phyloP scores from a whole-genome alignment of 345 rosid species.

The Cardamine resedifolia region DNA sequence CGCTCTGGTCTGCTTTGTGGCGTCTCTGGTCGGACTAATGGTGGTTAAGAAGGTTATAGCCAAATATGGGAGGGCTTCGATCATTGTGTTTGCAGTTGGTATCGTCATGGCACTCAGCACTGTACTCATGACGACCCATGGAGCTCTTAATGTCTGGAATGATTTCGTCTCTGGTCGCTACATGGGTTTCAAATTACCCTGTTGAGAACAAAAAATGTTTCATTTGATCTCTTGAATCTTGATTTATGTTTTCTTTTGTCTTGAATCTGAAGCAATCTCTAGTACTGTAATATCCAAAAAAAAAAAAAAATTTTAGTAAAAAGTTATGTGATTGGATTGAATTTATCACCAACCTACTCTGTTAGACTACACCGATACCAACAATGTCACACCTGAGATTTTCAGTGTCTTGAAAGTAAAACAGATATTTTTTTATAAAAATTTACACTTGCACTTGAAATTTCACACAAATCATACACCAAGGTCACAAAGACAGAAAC shows the following conservation, averaged over 20 bases:
- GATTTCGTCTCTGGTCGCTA: constrained; percentile 53
- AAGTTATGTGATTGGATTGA: not conserved
- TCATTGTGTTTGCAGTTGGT: constrained; percentile 68
- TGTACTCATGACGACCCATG: constrained; percentile 56
- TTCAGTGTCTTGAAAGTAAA: not conserved
- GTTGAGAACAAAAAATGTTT: constrained; percentile 35
- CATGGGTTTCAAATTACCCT: constrained; percentile 72
- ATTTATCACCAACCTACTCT: not conserved
- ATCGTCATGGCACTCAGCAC: constrained; percentile 72
- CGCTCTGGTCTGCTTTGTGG: constrained; percentile 56
- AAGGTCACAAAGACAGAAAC: constrained; percentile 15
- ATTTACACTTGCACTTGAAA: not conserved
- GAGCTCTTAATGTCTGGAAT: constrained; percentile 57
- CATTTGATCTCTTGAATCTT: constrained; percentile 2
- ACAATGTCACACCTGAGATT: not conserved
- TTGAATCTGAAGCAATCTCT: not conserved
- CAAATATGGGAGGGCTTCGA: constrained; percentile 66
- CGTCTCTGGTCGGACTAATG: constrained; percentile 58
- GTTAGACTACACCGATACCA: not conserved
- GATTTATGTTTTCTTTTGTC: not conserved
- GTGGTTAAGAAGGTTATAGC: constrained; percentile 58
- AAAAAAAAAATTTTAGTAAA: not conserved
- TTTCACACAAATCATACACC: constrained; percentile 3
- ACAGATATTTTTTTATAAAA: not conserved
- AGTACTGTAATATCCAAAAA: not conserved